Evolutionary conservation across 2,329 filamentous ascomycete genomes (phyloP).

Genomic region (Ophiostoma ulmi): DNA sequence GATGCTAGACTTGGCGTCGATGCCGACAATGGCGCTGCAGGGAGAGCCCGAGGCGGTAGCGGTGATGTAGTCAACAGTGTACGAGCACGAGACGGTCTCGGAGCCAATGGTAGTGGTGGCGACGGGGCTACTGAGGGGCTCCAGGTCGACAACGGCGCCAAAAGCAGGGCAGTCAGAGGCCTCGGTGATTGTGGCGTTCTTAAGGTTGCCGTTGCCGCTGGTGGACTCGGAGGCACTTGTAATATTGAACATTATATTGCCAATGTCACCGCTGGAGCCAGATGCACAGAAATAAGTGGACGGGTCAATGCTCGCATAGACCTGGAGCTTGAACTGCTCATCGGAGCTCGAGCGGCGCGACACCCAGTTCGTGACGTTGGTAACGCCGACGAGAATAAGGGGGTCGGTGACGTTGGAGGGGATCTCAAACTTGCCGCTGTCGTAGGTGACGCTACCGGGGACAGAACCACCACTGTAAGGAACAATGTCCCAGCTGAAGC

Average conservation of each 20-base stretch:
- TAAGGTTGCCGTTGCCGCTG: background rate
- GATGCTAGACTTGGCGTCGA: constrained; percentile 14
- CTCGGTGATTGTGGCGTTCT: constrained; percentile 16
- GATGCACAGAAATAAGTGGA: constrained; percentile 10
- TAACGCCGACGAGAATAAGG: constrained; percentile 16
- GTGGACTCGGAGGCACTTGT: background rate
- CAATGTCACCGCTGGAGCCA: background rate
- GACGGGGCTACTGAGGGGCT: background rate
- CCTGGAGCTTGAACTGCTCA: constrained; percentile 14
- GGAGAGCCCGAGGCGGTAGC: background rate
- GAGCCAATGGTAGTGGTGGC: constrained; percentile 2
- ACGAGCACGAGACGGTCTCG: constrained; percentile 5
- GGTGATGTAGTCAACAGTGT: background rate
- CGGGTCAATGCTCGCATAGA: background rate
- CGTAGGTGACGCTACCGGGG: background rate
- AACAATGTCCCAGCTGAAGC: constrained; percentile 16
- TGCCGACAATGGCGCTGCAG: constrained; percentile 16
- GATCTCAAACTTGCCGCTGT: constrained; percentile 8
- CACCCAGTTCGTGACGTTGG: constrained; percentile 22
- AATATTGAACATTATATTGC: constrained; percentile 18
- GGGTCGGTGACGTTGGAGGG: background rate
- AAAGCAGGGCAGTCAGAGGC: constrained; percentile 21
- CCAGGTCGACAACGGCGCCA: constrained; percentile 3
- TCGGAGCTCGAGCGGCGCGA: background rate
- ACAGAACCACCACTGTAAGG: background rate